Evolutionary conservation across 306 rosid genomes (phyloP).

Genomic region (Fagus crenata): DNA sequence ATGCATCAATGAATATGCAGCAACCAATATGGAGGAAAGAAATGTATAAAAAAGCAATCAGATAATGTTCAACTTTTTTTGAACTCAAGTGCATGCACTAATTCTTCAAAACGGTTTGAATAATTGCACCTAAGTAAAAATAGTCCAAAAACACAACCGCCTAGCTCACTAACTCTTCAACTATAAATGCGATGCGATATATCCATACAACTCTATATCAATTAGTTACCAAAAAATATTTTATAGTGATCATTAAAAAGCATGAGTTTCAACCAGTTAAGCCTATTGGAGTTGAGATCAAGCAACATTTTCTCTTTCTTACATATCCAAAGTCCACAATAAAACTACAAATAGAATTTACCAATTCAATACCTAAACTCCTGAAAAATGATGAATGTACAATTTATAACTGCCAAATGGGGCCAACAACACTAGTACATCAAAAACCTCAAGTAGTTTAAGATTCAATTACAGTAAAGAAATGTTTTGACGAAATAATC

Average conservation of each 20-base stretch:
- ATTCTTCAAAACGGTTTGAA: background rate
- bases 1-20: background rate
- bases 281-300: conserved; percentile 6
- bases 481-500: background rate
- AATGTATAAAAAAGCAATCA: background rate
- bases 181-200: background rate
- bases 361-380: background rate
- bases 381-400: background rate
- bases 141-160: background rate
- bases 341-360: conserved; percentile 7
- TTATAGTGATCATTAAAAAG: conserved; percentile 16
- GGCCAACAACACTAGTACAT: background rate
- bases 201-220: background rate
- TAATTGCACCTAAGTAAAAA: background rate
- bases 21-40: background rate
- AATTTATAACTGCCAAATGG: background rate
- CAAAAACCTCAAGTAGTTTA: background rate
- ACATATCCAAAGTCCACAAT: background rate
- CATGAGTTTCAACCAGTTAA: background rate
- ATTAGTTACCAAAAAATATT: background rate
- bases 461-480: background rate
- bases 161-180: background rate
- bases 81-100: background rate
- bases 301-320: background rate
- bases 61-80: background rate